phyloP scores from a whole-genome alignment of 768 basidiomycete genomes.

The Boletus insuetus region DNA sequence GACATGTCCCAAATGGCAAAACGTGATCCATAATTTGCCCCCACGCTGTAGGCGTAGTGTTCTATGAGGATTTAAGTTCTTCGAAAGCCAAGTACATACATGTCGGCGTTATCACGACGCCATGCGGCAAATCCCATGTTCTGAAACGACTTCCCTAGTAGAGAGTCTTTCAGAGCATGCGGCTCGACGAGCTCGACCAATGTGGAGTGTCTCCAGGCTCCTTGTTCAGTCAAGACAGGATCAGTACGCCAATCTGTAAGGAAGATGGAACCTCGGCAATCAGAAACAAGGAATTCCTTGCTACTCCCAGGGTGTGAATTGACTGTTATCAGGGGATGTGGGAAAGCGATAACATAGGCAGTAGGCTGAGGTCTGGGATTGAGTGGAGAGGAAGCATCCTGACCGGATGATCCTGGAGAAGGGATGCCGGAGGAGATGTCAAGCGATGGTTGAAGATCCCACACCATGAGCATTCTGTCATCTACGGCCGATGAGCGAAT shows the following conservation, averaged over 20 bases:
- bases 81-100: conserved; percentile 47
- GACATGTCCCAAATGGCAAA: conserved; percentile 79
- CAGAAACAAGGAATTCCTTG: conserved; percentile 79
- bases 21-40: conserved; percentile 67
- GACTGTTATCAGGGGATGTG: conserved; percentile 68
- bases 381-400: conserved; percentile 30
- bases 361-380: conserved; percentile 62
- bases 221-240: conserved; percentile 49
- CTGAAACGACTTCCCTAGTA: conserved; percentile 42
- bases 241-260: conserved; percentile 83
- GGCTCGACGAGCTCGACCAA: conserved; percentile 75
- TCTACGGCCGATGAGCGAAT: conserved; percentile 39
- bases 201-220: conserved; percentile 58
- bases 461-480: conserved; percentile 82
- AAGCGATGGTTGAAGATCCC: conserved; percentile 70
- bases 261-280: conserved; percentile 70
- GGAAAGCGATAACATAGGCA: conserved; percentile 71
- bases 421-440: conserved; percentile 40
- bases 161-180: conserved; percentile 51
- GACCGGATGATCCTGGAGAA: conserved; percentile 31
- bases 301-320: conserved; percentile 67
- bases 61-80: neutral
- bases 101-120: conserved; percentile 65
- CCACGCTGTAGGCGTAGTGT: conserved; percentile 47
- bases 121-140: conserved; percentile 66